phyloP scores from a whole-genome alignment of 805 yeast genomes.

The Hanseniaspora clermontiae region DNA sequence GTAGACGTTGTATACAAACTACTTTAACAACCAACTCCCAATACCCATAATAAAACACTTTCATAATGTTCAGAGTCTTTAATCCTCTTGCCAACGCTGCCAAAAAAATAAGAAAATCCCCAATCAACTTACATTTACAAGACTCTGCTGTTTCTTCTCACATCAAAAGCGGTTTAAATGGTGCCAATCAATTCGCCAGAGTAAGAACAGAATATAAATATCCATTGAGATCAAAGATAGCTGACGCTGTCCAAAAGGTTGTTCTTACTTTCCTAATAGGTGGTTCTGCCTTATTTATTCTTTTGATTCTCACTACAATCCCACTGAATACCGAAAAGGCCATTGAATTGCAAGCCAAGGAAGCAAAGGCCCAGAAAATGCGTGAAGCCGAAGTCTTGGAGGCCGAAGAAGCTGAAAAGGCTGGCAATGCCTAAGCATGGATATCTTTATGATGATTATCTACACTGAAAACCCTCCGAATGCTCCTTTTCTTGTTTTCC shows the following conservation, averaged over 20 bases:
- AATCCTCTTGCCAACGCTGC: slow-evolving; percentile 1
- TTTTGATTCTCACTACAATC: background rate
- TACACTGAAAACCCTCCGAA: no score
- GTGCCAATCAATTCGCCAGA: slow-evolving; percentile 6
- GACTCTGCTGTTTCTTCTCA: background rate
- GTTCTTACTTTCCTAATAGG: background rate
- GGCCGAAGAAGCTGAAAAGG: background rate
- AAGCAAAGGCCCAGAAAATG: slow-evolving; percentile 4
- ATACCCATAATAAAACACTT: background rate
- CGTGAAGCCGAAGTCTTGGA: background rate
- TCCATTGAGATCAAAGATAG: slow-evolving; percentile 10
- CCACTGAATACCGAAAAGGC: background rate
- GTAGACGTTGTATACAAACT: no score
- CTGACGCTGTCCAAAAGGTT: background rate
- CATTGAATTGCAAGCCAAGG: slow-evolving; percentile 2
- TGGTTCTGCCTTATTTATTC: background rate
- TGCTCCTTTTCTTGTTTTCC: no score
- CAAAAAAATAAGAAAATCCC: background rate
- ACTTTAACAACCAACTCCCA: background rate
- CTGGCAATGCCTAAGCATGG: background rate
- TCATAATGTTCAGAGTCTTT: slow-evolving; percentile 6
- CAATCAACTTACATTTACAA: slow-evolving; percentile 4
- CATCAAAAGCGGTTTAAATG: background rate
- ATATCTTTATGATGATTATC: no score
- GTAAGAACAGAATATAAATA: slow-evolving; percentile 9